Evolutionary conservation across 2,329 filamentous ascomycete species (phyloP).

Genomic region (Cytospora schulzeri): DNA sequence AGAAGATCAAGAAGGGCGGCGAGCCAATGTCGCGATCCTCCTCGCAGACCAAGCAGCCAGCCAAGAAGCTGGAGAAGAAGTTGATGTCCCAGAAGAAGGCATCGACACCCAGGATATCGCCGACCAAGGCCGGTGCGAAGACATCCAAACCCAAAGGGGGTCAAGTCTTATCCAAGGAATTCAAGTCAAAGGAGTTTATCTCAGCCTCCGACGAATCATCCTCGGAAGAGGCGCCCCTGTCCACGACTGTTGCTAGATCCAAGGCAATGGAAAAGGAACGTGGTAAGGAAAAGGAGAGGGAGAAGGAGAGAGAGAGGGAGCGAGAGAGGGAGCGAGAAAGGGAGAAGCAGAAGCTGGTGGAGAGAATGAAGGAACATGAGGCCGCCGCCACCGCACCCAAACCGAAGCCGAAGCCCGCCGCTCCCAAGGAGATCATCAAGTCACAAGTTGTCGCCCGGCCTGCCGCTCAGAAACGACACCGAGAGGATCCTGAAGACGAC

Average conservation of each 20-base stretch:
- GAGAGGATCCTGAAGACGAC: constrained; percentile 52
- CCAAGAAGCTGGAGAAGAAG: constrained; percentile 63
- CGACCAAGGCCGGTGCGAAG: constrained; percentile 43
- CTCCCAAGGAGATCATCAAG: constrained; percentile 38
- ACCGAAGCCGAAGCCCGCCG: constrained; percentile 42
- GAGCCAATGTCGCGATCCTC: constrained; percentile 53
- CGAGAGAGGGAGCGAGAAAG: constrained; percentile 29
- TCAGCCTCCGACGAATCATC: constrained; percentile 55
- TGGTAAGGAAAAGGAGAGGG: constrained; percentile 23
- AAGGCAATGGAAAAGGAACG: constrained; percentile 27
- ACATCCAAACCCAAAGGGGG: constrained; percentile 42
- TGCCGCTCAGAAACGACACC: constrained; percentile 51
- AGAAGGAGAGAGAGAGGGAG: constrained; percentile 30
- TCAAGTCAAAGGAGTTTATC: constrained; percentile 55
- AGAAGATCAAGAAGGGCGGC: constrained; percentile 37
- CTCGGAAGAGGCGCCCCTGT: constrained; percentile 51
- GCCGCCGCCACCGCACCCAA: constrained; percentile 30
- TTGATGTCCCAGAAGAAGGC: constrained; percentile 48
- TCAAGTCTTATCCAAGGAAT: constrained; percentile 55
- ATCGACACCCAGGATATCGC: constrained; percentile 41
- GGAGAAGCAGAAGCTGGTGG: constrained; percentile 30
- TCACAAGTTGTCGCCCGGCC: constrained; percentile 33
- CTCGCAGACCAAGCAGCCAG: constrained; percentile 51
- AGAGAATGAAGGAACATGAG: constrained; percentile 37
- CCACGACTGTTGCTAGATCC: constrained; percentile 38